These are phyloP conservation scores for Acanthamoeba triangularis DNA, from an alignment of 208 protist genomes.

Conservation along the genomic window DNA sequence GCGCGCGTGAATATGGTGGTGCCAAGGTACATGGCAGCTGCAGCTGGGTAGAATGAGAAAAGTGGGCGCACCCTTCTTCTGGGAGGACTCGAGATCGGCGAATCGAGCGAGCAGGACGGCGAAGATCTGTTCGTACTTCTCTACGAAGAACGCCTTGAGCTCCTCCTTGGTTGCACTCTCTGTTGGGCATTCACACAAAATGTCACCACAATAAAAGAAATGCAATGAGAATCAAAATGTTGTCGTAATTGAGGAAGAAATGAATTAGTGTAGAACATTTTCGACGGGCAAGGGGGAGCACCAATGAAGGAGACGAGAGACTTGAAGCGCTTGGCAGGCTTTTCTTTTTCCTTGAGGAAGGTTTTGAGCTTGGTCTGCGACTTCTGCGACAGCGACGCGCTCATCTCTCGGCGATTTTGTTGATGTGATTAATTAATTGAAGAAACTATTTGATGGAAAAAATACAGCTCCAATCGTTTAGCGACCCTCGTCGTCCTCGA, in stretches of 20 bases:
- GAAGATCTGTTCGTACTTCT: slow-evolving; percentile 70
- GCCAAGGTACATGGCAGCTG: not conserved
- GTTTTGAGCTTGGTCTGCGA: slow-evolving; percentile 68
- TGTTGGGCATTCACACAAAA: not conserved
- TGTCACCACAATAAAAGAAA: too few species aligned
- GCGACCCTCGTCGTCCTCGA: not conserved
- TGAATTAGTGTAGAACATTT: not conserved
- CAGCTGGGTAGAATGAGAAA: not conserved
- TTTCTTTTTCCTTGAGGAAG: slow-evolving; percentile 72
- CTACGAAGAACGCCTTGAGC: not conserved
- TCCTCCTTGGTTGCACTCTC: slow-evolving; percentile 53
- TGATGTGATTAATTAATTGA: not conserved
- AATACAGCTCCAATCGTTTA: not conserved
- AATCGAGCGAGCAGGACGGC: slow-evolving; percentile 56
- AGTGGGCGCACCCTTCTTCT: slow-evolving; percentile 29
- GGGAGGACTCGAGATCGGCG: slow-evolving; percentile 55
- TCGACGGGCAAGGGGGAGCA: not conserved
- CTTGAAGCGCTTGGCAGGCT: slow-evolving; percentile 47
- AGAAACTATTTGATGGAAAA: not conserved
- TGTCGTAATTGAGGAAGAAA: not conserved
- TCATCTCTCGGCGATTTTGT: slow-evolving; percentile 6
- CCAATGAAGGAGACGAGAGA: slow-evolving; percentile 61
- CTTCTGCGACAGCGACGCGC: slow-evolving; percentile 9
- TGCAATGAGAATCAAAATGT: not conserved
- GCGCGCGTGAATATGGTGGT: too few species aligned